These are phyloP conservation scores for Zea luxurians DNA, from an alignment of 176 grass and related monocot genomes.

Conservation along the genomic window DNA sequence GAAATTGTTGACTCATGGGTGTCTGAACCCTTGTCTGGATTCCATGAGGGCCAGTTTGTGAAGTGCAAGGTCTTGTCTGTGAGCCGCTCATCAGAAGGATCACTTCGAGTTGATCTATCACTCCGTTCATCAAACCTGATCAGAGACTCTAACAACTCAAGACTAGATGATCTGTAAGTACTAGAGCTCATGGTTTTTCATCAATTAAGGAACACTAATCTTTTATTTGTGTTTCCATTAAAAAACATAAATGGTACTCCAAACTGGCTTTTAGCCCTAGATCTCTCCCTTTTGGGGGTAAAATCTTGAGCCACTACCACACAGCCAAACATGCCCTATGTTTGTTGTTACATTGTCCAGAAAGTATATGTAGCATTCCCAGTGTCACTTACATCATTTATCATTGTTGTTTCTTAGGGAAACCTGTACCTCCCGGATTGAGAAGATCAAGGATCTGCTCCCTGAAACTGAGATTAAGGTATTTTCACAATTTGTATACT, in stretches of 20 bases:
- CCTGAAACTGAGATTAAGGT: constrained; percentile 76
- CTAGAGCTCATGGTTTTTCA: constrained; percentile 5
- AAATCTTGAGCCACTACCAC: not conserved
- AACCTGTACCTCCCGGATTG: constrained; percentile 41
- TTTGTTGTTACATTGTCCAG: not conserved
- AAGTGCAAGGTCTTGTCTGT: constrained; percentile 83
- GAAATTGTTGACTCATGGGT: constrained; percentile 85
- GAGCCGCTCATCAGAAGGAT: constrained; percentile 65
- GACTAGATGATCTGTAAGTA: constrained; percentile 63
- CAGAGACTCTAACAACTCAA: constrained; percentile 27
- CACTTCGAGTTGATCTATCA: constrained; percentile 80
- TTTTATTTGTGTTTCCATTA: constrained; percentile 11
- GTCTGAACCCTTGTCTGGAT: constrained; percentile 61
- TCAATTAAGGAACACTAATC: not conserved
- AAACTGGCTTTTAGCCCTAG: constrained; percentile 1
- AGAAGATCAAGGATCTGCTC: constrained; percentile 61
- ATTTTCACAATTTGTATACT: constrained; percentile 26
- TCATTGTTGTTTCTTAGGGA: constrained; percentile 48
- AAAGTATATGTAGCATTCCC: not conserved
- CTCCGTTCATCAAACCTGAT: constrained; percentile 59
- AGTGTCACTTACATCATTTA: not conserved
- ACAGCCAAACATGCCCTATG: not conserved
- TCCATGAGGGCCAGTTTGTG: constrained; percentile 88
- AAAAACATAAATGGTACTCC: constrained; percentile 3
- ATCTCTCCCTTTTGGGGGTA: constrained; percentile 1